Evolutionary conservation across 768 basidiomycete species (phyloP), one percentile per base, ranked within the genome.

Genomic region (Lepiota venenata): DNA sequence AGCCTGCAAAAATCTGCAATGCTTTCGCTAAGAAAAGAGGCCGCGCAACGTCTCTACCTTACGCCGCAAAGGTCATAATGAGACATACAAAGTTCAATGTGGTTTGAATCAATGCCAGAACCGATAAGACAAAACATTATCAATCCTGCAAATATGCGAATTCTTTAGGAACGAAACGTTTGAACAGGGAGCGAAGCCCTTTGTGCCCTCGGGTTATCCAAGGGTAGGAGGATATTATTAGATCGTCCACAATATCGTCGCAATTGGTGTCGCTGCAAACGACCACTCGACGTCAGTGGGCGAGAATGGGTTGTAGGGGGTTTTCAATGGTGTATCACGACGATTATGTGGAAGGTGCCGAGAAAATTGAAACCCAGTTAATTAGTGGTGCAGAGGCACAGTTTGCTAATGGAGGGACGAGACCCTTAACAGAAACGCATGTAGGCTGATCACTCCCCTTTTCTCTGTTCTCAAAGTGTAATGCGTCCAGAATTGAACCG

Each of bases 101-200:
- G 4, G 64, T 60, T 46, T 69, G 66, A 8, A 60, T 60, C 9
- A 60, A 36, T 10, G 68, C 48, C 21, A 68, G 25, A 2, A 53
- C 21, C n/a, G 57, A 37, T 16, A 68, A 49, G 2, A 32, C 55
- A 69, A 2, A 66, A 56, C 36, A 56, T 48, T 41, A 32, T 57
- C 3, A 64, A 67, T 2, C 55, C 50, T 1, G 67, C 61, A 37
- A 68, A 62, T 18, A 58, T 51, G 35, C 54, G 58, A 40, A 69
- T 68, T n/a, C 68, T 61, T 64, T 64, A 68, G 2, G 67, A 62
- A 16, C 68, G 62, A 49, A 63, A 69, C 12, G 65, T 50, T 58
- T 69, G 67, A 38, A 68, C 66, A 8, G 68, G 68, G 36, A 66
- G 63, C 1, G 67, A 69, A 3, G 68, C 64, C 22, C 67, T 69